Evolutionary conservation across 257 asterid species (phyloP).

Genomic region (Plantago major): DNA sequence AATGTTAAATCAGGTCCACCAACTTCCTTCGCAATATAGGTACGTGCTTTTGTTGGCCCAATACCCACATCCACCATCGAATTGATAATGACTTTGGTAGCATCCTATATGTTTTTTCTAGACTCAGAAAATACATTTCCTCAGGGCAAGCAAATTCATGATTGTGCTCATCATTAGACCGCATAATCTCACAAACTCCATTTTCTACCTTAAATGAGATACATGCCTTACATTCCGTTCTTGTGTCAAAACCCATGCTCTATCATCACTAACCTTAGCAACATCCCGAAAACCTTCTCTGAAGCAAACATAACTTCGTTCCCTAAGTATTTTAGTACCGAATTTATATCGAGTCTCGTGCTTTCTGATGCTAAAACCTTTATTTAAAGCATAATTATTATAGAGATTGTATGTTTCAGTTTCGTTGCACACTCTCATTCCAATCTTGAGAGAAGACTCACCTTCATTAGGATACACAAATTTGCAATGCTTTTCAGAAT

Average conservation of each 20-base stretch:
- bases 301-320: background rate
- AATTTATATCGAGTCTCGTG: background rate
- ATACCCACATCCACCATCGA: conserved; percentile 1
- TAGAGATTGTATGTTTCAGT: background rate
- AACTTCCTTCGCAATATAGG: background rate
- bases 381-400: background rate
- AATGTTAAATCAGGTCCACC: background rate
- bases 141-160: background rate
- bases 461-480: background rate
- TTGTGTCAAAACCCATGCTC: background rate
- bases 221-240: background rate
- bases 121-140: background rate
- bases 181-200: background rate
- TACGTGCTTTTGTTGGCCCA: conserved; percentile 1
- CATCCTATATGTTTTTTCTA: background rate
- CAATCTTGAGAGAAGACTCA: background rate
- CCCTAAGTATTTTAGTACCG: background rate
- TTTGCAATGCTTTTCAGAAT: background rate
- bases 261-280: background rate
- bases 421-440: background rate
- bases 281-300: background rate
- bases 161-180: background rate
- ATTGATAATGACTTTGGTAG: background rate
- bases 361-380: background rate
- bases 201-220: background rate